phyloP scores from a whole-genome alignment of 108 stramenopile species.

The Schizochytrium sp. region DNA sequence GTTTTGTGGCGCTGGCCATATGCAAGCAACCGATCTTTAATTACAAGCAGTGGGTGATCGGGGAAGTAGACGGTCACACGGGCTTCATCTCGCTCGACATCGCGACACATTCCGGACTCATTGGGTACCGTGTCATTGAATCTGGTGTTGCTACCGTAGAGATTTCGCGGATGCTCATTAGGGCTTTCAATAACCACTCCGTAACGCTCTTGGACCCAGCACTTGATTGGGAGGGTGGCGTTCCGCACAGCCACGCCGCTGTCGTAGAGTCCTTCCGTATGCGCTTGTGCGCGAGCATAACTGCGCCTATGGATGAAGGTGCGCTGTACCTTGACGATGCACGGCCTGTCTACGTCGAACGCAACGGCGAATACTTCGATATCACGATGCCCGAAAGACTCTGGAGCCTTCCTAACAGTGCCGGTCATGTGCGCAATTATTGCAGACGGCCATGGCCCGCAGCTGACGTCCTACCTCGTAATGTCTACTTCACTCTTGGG shows the following conservation, averaged over 20 bases:
- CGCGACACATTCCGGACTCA: not conserved
- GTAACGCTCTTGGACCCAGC: not conserved
- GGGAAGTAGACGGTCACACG: not conserved
- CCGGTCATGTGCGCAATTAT: not conserved
- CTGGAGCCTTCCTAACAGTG: not conserved
- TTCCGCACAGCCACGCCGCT: not conserved
- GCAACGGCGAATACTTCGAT: not conserved
- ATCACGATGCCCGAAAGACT: not conserved
- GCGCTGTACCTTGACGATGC: not conserved
- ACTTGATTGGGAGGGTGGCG: not conserved
- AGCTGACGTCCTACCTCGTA: not conserved
- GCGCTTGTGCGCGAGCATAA: not conserved
- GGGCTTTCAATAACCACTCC: not conserved
- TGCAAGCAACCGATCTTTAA: not conserved
- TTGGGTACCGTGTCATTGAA: not conserved
- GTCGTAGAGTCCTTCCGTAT: not conserved
- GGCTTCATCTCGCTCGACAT: not conserved
- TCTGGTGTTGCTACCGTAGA: not conserved
- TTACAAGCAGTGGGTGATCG: not conserved
- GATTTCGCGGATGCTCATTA: not conserved
- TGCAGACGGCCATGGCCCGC: not conserved
- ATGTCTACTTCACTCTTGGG: not conserved
- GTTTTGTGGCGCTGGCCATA: not conserved
- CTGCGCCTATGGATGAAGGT: not conserved
- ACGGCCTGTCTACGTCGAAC: not conserved